These are phyloP conservation scores for Fusarium globosum DNA, from an alignment of 2,329 filamentous ascomycete genomes.

Conservation along the genomic window DNA sequence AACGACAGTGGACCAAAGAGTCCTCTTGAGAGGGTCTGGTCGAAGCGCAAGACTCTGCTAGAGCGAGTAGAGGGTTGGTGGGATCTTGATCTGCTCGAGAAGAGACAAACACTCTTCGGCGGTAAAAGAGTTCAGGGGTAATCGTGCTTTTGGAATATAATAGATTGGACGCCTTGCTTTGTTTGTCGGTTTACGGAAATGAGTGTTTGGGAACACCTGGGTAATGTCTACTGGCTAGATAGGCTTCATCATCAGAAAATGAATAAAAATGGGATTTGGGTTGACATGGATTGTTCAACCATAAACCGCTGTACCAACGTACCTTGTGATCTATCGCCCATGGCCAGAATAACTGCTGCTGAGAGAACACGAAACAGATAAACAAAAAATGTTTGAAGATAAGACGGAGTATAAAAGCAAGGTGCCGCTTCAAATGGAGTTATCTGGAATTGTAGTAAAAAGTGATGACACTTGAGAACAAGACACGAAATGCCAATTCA, in stretches of 20 bases:
- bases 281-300: conserved; percentile 17
- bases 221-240: conserved; percentile 49
- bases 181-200: conserved; percentile 14
- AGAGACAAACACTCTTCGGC: conserved; percentile 52
- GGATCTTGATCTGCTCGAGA: conserved; percentile 63
- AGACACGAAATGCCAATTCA: neutral
- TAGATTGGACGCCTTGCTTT: conserved; percentile 29
- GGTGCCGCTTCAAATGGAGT: no score
- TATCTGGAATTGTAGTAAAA: neutral
- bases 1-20: conserved; percentile 35
- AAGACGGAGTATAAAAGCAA: no score
- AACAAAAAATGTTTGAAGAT: neutral
- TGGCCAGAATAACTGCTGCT: no score
- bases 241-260: conserved; percentile 29
- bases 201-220: conserved; percentile 17
- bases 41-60: conserved; percentile 60
- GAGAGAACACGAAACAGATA: neutral
- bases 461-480: neutral
- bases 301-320: neutral
- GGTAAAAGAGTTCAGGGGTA: conserved; percentile 32
- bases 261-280: conserved; percentile 28
- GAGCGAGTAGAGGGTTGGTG: conserved; percentile 65
- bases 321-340: neutral
- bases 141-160: conserved; percentile 25
- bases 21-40: conserved; percentile 46